A percentile compares a stretch with the other conserved stretches of the same genome.
These are phyloP conservation scores for Jaltomata sinuosa DNA, from an alignment of 257 asterid species.

Conservation along the genomic window DNA sequence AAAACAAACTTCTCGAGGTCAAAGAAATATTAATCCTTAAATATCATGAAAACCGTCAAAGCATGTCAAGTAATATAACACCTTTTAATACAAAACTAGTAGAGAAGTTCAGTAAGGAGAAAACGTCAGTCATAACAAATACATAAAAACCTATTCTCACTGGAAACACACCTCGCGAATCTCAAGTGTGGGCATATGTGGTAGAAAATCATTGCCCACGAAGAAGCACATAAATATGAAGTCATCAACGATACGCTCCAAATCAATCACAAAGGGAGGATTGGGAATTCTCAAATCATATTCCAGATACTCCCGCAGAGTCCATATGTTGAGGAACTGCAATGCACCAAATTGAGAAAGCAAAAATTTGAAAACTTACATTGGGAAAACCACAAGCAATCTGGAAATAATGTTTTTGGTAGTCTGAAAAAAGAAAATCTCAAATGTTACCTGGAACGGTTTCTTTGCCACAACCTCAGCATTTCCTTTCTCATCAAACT, in stretches of 20 bases:
- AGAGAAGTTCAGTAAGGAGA: background rate
- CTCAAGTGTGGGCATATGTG: constrained; percentile 47
- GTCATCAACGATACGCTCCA: constrained; percentile 47
- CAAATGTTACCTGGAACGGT: constrained; percentile 70
- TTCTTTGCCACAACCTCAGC: constrained; percentile 66
- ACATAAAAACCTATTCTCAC: background rate
- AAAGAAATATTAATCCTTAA: background rate
- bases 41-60: background rate
- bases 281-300: constrained; percentile 32
- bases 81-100: background rate
- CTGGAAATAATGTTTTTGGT: background rate
- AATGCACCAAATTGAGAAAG: background rate
- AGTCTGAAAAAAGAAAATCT: background rate
- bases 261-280: constrained; percentile 22
- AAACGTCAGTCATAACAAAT: background rate
- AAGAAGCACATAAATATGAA: constrained; percentile 58
- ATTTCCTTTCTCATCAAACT: constrained; percentile 88
- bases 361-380: background rate
- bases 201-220: constrained; percentile 66
- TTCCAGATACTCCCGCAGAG: constrained; percentile 45
- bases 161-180: constrained; percentile 40
- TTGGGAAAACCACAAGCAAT: background rate
- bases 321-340: constrained; percentile 45
- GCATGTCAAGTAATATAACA: background rate
- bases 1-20: background rate